These are phyloP conservation scores for Pseudogymnoascus sp. DNA, from an alignment of 2,329 filamentous ascomycete genomes.

Conservation along the genomic window DNA sequence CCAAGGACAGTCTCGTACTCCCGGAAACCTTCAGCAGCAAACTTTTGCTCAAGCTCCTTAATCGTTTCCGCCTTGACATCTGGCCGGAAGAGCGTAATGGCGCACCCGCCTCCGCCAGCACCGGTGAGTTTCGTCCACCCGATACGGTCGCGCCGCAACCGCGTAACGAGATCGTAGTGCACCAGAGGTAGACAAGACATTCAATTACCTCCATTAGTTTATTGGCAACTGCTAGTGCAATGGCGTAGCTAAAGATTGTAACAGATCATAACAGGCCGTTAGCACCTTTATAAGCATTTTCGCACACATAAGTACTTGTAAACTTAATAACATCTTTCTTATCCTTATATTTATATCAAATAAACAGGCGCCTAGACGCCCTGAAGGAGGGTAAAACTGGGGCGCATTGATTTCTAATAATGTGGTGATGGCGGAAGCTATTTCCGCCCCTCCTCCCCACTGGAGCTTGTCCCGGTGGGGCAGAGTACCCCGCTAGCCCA, in stretches of 20 bases:
- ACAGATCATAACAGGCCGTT: not conserved
- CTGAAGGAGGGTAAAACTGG: not conserved
- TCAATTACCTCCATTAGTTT: not conserved
- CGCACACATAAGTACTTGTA: not conserved
- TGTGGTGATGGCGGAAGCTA: not conserved
- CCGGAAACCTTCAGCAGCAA: too few relatives aligned
- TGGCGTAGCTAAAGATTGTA: not conserved
- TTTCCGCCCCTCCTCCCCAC: not conserved
- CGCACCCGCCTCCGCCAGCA: constrained; percentile 55
- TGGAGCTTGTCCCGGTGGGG: not conserved
- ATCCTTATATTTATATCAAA: not conserved
- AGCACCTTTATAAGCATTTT: not conserved
- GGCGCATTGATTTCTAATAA: not conserved
- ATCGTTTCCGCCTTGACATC: too few relatives aligned
- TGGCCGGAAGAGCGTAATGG: too few relatives aligned
- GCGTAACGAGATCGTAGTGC: not conserved
- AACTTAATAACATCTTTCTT: not conserved
- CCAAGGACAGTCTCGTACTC: too few relatives aligned
- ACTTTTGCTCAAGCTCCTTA: too few relatives aligned
- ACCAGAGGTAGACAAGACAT: not conserved
- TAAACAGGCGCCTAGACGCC: not conserved
- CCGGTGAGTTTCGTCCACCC: constrained; percentile 98
- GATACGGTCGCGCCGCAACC: constrained; percentile 29
- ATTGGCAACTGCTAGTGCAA: not conserved
- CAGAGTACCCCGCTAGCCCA: not conserved